A percentile compares a stretch with the other conserved stretches of the same genome.
Conservation (phyloP, 257 asterid genomes). For the Pogostemon cablin region DNA sequence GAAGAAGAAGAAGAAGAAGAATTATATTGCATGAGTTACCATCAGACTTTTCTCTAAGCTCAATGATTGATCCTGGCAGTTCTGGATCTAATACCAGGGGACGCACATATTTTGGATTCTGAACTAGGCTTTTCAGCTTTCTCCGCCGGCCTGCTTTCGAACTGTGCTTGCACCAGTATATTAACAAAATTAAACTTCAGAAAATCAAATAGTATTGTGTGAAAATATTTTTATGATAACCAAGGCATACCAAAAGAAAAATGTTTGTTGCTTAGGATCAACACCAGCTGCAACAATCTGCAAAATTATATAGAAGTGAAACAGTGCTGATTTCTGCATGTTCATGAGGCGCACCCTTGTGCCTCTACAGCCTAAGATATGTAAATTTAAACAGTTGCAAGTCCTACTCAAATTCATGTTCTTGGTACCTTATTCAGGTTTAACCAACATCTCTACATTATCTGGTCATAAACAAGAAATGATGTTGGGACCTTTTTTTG, state of each 20-base stretch:
- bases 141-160: conserved; percentile 64
- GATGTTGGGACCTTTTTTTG: no score
- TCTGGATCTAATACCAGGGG: conserved; percentile 71
- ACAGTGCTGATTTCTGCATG: no score
- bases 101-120: conserved; percentile 67
- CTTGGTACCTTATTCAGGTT: no score
- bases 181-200: conserved; percentile 36
- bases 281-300: conserved; percentile 89
- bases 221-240: conserved; percentile 28
- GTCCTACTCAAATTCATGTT: no score
- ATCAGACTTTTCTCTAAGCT: conserved; percentile 65
- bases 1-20: conserved; percentile 1
- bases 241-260: conserved; percentile 73
- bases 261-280: conserved; percentile 89
- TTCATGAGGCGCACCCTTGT: no score
- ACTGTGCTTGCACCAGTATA: conserved; percentile 53
- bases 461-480: no score
- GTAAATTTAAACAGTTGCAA: no score
- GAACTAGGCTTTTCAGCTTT: conserved; percentile 48
- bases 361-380: no score
- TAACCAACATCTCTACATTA: no score
- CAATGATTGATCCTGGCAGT: conserved; percentile 50
- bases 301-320: conserved; percentile 23
- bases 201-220: conserved; percentile 19
- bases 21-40: conserved; percentile 50